phyloP scores from a whole-genome alignment of 1,284 basidiomycete species.

The Heliocybe sulcata region DNA sequence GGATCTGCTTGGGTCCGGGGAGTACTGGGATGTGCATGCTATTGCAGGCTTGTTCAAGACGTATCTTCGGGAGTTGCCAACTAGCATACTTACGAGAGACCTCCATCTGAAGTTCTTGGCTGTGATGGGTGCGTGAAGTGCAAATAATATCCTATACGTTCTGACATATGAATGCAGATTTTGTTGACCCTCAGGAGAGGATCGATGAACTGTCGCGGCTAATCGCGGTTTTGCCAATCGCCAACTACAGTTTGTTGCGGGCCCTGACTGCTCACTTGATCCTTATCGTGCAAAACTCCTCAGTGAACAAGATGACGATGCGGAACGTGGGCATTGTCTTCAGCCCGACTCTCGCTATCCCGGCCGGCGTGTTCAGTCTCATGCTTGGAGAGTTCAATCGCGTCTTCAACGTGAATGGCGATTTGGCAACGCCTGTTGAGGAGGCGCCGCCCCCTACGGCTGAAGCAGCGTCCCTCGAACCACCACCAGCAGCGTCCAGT shows the following conservation, averaged over 20 bases:
- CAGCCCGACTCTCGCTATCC: conserved; percentile 91
- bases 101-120: conserved; percentile 83
- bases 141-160: conserved; percentile 4
- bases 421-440: conserved; percentile 24
- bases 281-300: conserved; percentile 86
- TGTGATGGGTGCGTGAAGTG: conserved; percentile 73
- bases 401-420: conserved; percentile 70
- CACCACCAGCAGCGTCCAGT: conserved; percentile 31
- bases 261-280: conserved; percentile 95
- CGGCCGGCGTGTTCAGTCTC: conserved; percentile 89
- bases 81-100: conserved; percentile 87
- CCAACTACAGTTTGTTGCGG: conserved; percentile 91
- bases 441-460: conserved; percentile 22
- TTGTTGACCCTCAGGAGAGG: conserved; percentile 82
- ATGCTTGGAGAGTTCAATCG: conserved; percentile 89
- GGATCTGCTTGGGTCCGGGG: conserved; percentile 77
- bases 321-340: conserved; percentile 98
- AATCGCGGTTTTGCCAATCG: conserved; percentile 81
- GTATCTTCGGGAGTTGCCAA: conserved; percentile 86
- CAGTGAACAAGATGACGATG: conserved; percentile 97
- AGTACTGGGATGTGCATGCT: conserved; percentile 93
- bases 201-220: conserved; percentile 83
- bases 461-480: conserved; percentile 19
- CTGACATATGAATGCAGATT: conserved; percentile 44
- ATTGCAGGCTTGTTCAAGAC: conserved; percentile 89